A percentile compares a stretch with the other conserved stretches of the same genome.
phyloP scores from a whole-genome alignment of 345 rosid species.

The Populus simonii region DNA sequence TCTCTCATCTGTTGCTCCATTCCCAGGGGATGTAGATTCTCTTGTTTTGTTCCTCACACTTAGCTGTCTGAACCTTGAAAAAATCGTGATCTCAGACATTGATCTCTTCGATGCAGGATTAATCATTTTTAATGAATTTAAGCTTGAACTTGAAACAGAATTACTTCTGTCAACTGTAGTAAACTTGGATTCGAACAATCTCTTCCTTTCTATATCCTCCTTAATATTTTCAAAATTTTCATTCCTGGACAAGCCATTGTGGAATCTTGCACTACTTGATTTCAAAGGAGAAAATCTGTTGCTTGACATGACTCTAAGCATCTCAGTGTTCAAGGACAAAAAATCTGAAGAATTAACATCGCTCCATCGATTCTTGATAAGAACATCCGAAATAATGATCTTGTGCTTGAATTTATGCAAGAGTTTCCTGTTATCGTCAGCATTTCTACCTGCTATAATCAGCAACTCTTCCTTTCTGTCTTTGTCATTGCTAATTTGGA shows the following conservation, averaged over 20 bases:
- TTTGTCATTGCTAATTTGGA: background rate
- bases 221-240: conserved; percentile 23
- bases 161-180: conserved; percentile 8
- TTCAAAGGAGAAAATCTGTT: conserved; percentile 19
- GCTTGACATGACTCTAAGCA: conserved; percentile 34
- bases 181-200: conserved; percentile 27
- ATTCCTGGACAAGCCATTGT: conserved; percentile 1
- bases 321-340: conserved; percentile 39
- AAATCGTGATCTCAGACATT: conserved; percentile 42
- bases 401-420: conserved; percentile 48
- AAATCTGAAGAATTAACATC: conserved; percentile 52
- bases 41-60: conserved; percentile 6
- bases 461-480: conserved; percentile 18
- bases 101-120: conserved; percentile 35
- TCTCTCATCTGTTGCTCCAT: conserved; percentile 34
- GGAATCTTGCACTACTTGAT: conserved; percentile 16
- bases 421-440: conserved; percentile 4
- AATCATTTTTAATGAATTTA: conserved; percentile 15
- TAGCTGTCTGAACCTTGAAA: conserved; percentile 32
- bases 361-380: conserved; percentile 47
- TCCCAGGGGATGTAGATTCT: background rate
- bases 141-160: conserved; percentile 18
- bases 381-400: conserved; percentile 38
- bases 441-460: background rate
- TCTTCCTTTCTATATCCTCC: conserved; percentile 43